Evolutionary conservation across 2,329 filamentous ascomycete species (phyloP).

Genomic region (Kalmusia sp.): DNA sequence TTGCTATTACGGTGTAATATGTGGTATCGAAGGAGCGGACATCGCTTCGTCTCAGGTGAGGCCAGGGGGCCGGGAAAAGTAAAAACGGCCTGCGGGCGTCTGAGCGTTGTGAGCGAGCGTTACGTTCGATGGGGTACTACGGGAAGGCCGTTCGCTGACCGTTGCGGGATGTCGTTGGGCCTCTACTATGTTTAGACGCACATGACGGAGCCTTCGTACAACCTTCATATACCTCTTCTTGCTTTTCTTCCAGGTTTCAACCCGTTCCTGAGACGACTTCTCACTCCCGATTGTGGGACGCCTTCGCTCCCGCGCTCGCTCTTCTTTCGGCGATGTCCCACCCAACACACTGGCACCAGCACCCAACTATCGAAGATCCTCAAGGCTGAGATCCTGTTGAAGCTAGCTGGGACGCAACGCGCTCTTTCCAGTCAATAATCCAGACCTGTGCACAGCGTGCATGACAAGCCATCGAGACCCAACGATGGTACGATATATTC

Average conservation of each 20-base stretch:
- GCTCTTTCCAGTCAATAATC: background rate
- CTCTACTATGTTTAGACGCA: background rate
- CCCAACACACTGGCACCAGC: background rate
- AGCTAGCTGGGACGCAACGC: background rate
- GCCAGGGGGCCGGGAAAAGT: background rate
- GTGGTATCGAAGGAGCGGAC: background rate
- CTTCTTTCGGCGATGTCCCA: too few relatives aligned
- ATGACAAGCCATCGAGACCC: background rate
- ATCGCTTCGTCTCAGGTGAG: background rate
- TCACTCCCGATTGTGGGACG: background rate
- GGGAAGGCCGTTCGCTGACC: background rate
- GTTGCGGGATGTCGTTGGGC: background rate
- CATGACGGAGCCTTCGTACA: too few relatives aligned
- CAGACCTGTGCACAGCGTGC: background rate
- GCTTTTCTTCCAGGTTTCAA: background rate
- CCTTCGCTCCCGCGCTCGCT: too few relatives aligned
- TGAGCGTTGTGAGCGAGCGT: background rate
- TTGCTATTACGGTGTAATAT: conserved; percentile 6
- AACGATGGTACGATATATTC: background rate
- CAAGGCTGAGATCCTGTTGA: background rate
- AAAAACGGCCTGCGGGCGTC: background rate
- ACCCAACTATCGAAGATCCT: conserved; percentile 1
- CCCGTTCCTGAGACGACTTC: background rate
- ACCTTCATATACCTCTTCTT: too few relatives aligned
- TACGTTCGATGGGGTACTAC: too few relatives aligned